Evolutionary conservation across 2,329 filamentous ascomycete species (phyloP), one percentile per base, ranked within the genome.

Genomic region (Fusarium euwallaceae): DNA sequence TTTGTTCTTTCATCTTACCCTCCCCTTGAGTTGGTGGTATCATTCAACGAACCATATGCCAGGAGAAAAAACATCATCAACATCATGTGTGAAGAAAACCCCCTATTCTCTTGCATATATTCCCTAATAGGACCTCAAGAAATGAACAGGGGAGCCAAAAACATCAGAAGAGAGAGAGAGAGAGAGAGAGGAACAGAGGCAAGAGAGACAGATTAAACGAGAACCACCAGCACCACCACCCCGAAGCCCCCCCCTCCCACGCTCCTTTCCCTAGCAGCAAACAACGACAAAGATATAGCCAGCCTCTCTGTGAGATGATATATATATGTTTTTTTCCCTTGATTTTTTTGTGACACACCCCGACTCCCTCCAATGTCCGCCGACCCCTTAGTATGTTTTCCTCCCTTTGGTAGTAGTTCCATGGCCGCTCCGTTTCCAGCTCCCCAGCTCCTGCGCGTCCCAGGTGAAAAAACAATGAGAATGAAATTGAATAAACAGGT

Each of bases 361-460:
- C 74, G 78, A 79, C 78, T 79, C 78, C 78, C 78, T 77, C 71
- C 76, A 55, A 55, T 61, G 61, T 74, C 74, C 74, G 68, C 73
- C 70, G 64, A 34, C 67, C 70, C 70, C 66, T 62, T 62, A 39
- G 67, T 66, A 53, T 67, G 58, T 58, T 27, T 45, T 51, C 56
- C 62, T 70, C 65, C 66, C 61, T 37, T 73, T 68, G 61, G 53
- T 64, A 43, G 39, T 36, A 48, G 43, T 37, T 61, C 68, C 58
- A 34, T 68, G 41, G 59, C 71, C 73, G 69, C 78, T 76, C 76
- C 75, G 37, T 74, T 73, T 55, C 78, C 75, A 66, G 76, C 76
- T 76, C 78, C 78, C 73, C 75, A 75, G 73, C 76, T 77, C 77
- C 78, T 67, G 64, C 66, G 73, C 73, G 68, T 79, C 74, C 75